Percentiles rank a stretch among this genome's conserved stretches.
These are phyloP conservation scores for Rhinocladiella mackenziei DNA, from an alignment of 2,329 filamentous ascomycete species.

Conservation along the genomic window DNA sequence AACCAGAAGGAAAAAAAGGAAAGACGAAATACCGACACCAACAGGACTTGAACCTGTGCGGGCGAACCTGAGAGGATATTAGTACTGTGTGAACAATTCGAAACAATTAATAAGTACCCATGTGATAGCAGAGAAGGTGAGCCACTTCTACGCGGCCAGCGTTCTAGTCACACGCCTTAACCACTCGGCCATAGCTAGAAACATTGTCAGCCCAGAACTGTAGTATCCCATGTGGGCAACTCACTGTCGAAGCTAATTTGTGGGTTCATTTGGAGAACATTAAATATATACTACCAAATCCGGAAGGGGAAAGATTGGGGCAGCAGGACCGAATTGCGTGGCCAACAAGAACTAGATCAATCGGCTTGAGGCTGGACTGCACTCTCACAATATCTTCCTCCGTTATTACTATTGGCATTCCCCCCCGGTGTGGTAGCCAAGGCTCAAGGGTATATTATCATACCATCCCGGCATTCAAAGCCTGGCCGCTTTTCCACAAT, in stretches of 20 bases:
- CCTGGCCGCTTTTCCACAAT: slow-evolving; percentile 37
- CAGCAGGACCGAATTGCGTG: not conserved
- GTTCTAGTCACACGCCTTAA: slow-evolving; percentile 2
- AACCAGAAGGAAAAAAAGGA: too few species aligned
- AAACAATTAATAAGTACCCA: too few species aligned
- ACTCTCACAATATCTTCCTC: not conserved
- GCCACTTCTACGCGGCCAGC: not conserved
- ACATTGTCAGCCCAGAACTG: too few species aligned
- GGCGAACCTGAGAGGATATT: too few species aligned
- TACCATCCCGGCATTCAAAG: slow-evolving; percentile 1
- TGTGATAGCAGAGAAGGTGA: not conserved
- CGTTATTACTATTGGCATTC: not conserved
- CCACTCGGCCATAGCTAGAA: slow-evolving; percentile 2
- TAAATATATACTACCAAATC: too few species aligned
- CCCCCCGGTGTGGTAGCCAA: not conserved
- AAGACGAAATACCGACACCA: not conserved
- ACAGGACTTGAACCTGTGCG: slow-evolving; percentile 1
- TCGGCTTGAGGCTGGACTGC: too few species aligned
- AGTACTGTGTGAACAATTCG: too few species aligned
- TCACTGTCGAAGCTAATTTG: too few species aligned
- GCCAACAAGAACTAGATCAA: not conserved
- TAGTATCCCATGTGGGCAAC: too few species aligned
- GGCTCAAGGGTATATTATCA: not conserved
- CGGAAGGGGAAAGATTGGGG: too few species aligned
- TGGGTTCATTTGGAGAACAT: too few species aligned